Percentiles rank a stretch among this genome's conserved stretches.
Conservation (phyloP, 2,329 filamentous ascomycete species). For the Aspergillus uvarum region DNA sequence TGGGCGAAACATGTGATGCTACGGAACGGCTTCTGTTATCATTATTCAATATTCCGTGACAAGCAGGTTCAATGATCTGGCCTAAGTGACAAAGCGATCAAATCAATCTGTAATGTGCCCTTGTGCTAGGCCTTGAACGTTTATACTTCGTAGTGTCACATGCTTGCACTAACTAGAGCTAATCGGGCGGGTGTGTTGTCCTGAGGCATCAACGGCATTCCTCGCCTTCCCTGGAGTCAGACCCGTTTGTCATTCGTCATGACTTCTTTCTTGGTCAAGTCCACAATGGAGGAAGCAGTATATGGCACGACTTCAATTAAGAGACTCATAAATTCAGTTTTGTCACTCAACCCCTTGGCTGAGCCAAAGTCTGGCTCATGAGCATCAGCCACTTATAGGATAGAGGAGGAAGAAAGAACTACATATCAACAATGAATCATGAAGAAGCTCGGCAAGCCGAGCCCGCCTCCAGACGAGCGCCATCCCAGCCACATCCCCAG, state of each 20-base stretch:
- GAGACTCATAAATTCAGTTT: not conserved
- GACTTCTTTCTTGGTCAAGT: not conserved
- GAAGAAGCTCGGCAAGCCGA: not conserved
- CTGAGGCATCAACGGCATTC: not conserved
- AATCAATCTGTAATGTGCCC: too few relatives aligned
- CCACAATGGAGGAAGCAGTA: not conserved
- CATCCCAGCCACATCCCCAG: not conserved
- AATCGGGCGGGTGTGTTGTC: not conserved
- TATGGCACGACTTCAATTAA: not conserved
- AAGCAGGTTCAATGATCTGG: too few relatives aligned
- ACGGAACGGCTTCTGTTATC: too few relatives aligned
- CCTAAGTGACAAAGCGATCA: too few relatives aligned
- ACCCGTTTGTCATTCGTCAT: not conserved
- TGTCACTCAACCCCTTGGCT: not conserved
- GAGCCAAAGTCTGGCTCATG: not conserved
- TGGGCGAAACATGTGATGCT: too few relatives aligned
- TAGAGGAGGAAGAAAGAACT: not conserved
- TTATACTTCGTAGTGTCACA: too few relatives aligned
- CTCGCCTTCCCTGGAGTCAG: not conserved
- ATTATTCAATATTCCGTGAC: too few relatives aligned
- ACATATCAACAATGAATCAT: not conserved
- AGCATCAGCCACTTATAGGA: not conserved
- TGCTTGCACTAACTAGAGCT: too few relatives aligned
- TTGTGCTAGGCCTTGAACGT: too few relatives aligned
- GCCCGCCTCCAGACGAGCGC: not conserved